Base-by-base conservation (phyloP, 2,329 filamentous ascomycete species). In the Monosporascus sp. region DNA sequence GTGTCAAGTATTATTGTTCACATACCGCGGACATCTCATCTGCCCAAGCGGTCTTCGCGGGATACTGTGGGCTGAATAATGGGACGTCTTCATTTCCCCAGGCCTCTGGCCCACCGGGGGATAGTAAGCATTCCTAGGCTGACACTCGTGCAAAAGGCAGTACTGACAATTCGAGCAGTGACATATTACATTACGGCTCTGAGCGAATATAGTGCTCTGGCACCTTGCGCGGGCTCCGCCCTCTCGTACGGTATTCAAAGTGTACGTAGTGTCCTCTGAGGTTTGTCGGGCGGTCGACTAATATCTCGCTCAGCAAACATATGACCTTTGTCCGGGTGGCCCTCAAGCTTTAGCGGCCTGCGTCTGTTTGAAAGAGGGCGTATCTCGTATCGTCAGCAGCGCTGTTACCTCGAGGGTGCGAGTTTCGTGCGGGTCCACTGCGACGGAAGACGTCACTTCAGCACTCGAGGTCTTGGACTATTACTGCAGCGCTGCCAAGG, bases 111-210 rank as follows among this genome's bases (percentile, higher is more conserved):
- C 78, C 79, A 7, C 77, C 78, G 0, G 79, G 80, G 44, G 72
- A 80, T 55, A 79, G 76, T 80, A 59, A 55, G 76, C 5, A 9
- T 31, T 37, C 9, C 26, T 15, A 17, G 37, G 15, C 22, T 7
- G n/a, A 20, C 45, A 22, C 41, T 48, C n/a, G 7, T 28, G 11
- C 18, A 5, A 3, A 44, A 9, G 26, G 5, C 22, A 51, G 50
- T 37, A 55, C 37, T 53, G 24, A 52, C 46, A 8, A 28, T 18
- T 22, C 50, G 49, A 6, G 3, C 22, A 78, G 74, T 83, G 74
- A 72, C 77, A 0, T 83, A 81, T 60, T 78, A 80, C 54, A 76
- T 82, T 53, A 80, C 78, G 1, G 79, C 74, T 14, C 63, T 82
- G 28, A 68, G 75, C 0, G 66, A 76, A 53, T 82, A 68, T 55